Base-by-base conservation (phyloP, 129 eudicot species). In the Glebionis coronaria region DNA sequence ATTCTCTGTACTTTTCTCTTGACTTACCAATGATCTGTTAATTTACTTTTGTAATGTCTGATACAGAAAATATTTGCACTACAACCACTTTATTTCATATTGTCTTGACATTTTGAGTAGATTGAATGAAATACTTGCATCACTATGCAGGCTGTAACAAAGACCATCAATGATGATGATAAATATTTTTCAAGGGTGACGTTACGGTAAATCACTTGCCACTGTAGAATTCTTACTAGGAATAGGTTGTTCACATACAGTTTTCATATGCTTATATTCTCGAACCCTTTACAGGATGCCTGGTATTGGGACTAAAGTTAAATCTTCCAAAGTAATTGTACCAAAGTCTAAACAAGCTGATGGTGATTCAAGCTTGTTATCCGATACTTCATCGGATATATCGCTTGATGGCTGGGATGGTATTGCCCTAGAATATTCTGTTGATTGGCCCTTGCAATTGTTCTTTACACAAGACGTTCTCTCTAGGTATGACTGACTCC, bases 381-480 rank as follows among this genome's bases (percentile, higher is more conserved):
- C 91, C 61, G 96, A 86, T 58, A 25, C 78, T 67, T 73, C 88
- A 23, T 45, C 66, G 15, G 95, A 89, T 82, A 79, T 73, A 82
- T 87, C 90, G 23, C 80, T 84, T 62, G 99, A 93, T 82, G 99
- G 99, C 54, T 93, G 99, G 99, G 99, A 89, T 82, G 93, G 97
- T n/a, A 89, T 93, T 56, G 78, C 96, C 60, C 87, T 93, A 63
- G 90, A 86, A 82, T 93, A 93, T 82, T 84, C 95, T 72, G 74
- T 93, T 61, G 95, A 93, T 73, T 93, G 99, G 99, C 97, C 99
- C 40, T 79, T 93, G 46, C 99, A 93, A 35, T 72, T 93, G 78
- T 93, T 93, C 78, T 89, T 93, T 70, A 84, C 97, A 10, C 99
- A 86, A 72, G 97, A 93, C 70, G 95, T 93, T 53, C 92, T 93